Base-by-base conservation (phyloP, 108 stramenopile genomes). In the Conticribra weissflogii region DNA sequence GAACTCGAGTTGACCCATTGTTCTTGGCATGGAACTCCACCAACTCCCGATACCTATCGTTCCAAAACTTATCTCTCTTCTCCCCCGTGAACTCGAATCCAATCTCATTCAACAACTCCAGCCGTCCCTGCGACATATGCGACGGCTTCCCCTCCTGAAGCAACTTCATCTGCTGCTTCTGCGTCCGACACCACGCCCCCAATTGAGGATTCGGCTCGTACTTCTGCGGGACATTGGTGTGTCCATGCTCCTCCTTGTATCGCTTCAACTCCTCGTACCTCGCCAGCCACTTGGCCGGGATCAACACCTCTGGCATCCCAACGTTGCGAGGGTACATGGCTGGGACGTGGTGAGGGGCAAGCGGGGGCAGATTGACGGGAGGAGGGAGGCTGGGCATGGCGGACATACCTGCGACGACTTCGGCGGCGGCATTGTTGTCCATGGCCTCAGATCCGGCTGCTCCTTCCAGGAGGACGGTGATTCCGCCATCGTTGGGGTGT, bases 111-210 rank as follows among this genome's bases (percentile, higher is more conserved):
- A 89, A 74, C 33, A 83, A 58, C 0, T 78, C 66, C 18, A 87
- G 78, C 16, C 88, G 79, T 23, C 59, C 70, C 25, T 56, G 67
- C 1, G 88, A 81, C 63, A 89, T 76, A 54, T 85, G 83, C 1
- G 72, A 79, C 21, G 68, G 59, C 12, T 78, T 78, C 4, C 88
- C 88, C 46, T 85, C 77, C 17, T 54, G 18, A 32, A 75, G 36
- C 23, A 83, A 33, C 30, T 82, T 79, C 74, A 76, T 84, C 59
- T 89, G 85, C 9, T 82, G 76, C 48, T 85, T 80, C 57, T 89
- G 88, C 34, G 82, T 76, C 34, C 83, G 81, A 25, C 83, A 65
- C 87, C 87, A 88, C 0, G 84, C 72, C 29, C 65, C 68, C 32
- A 88, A 76, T 51, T 67, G 66, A 46, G 57, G 74, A 47, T 79